Conservation (phyloP, 371 early-diverging fungal species). For the Mortierella sp. region DNA sequence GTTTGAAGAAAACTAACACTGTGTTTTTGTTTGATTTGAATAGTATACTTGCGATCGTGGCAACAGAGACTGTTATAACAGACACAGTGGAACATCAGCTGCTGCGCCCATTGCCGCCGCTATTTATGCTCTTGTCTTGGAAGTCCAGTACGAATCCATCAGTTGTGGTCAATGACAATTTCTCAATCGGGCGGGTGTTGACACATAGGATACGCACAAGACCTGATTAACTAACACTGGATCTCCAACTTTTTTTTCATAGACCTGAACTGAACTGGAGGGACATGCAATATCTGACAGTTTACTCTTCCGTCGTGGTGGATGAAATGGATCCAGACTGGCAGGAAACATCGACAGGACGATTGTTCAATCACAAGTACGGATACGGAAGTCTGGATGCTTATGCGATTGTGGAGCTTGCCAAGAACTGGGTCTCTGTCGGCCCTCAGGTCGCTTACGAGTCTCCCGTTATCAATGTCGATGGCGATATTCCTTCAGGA, state of each 20-base stretch:
- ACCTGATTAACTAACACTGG: not conserved
- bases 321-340: constrained; percentile 74
- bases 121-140: constrained; percentile 92
- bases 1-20: not conserved
- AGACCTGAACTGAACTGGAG: constrained; percentile 94
- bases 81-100: constrained; percentile 97
- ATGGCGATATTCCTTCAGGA: constrained; percentile 75
- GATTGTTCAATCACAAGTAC: constrained; percentile 90
- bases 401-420: constrained; percentile 83
- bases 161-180: not conserved
- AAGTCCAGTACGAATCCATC: constrained; percentile 56
- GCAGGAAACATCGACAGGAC: constrained; percentile 71
- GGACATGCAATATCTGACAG: constrained; percentile 88
- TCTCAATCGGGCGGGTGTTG: not conserved
- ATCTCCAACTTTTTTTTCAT: constrained; percentile 64
- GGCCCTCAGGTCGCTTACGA: constrained; percentile 74
- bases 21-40: not conserved
- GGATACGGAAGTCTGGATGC: constrained; percentile 95
- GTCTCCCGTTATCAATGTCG: constrained; percentile 60
- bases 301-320: constrained; percentile 85
- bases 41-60: constrained; percentile 92
- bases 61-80: constrained; percentile 74
- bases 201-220: not conserved
- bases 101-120: constrained; percentile 97
- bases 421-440: constrained; percentile 77